phyloP scores from a whole-genome alignment of 768 basidiomycete genomes.

The Chalciporus piperatus region DNA sequence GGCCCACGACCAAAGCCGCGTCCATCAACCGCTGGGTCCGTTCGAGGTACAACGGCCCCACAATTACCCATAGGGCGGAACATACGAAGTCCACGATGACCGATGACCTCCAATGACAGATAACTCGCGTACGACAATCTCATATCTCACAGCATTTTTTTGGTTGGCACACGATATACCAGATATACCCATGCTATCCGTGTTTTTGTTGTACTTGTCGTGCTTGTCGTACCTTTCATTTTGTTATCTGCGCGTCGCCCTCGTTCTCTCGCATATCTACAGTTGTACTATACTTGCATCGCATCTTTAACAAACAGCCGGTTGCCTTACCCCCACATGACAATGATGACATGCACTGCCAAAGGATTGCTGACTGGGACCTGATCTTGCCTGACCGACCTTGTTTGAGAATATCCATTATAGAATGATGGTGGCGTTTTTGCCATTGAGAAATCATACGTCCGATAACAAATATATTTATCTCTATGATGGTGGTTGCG shows the following conservation, averaged over 20 bases:
- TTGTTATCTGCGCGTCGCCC: too few relatives aligned
- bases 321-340: neutral
- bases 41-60: constrained; percentile 17
- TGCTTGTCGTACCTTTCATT: constrained; percentile 1
- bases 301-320: constrained; percentile 9
- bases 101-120: too few relatives aligned
- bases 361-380: too few relatives aligned
- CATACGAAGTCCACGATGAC: constrained; percentile 17
- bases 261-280: constrained; percentile 7
- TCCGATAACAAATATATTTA: neutral
- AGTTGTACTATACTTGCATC: constrained; percentile 15
- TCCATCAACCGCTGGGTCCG: constrained; percentile 18
- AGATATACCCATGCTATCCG: constrained; percentile 18
- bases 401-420: neutral
- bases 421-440: constrained; percentile 13
- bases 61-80: constrained; percentile 32
- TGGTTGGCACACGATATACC: neutral
- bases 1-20: constrained; percentile 32
- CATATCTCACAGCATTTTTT: constrained; percentile 1
- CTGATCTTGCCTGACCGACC: neutral
- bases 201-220: neutral
- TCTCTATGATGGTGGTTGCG: constrained; percentile 31
- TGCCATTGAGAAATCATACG: neutral
- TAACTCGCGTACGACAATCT: neutral
- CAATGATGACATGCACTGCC: neutral